Evolutionary conservation across 768 basidiomycete genomes (phyloP).

Genomic region (Termitomyces eurrhizus): DNA sequence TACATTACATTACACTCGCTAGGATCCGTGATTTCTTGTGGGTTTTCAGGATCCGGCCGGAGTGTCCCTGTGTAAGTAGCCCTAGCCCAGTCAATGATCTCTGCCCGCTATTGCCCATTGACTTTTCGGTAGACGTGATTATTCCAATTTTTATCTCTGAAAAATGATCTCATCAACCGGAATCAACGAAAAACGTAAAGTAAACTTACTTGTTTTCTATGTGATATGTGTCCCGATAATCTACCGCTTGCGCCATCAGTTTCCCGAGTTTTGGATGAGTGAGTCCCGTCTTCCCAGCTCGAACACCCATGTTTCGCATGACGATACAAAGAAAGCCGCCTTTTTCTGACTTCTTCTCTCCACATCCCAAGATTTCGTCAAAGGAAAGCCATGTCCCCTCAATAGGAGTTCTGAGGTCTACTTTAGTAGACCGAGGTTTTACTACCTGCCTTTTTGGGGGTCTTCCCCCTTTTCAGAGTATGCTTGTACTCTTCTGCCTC

Average conservation of each 20-base stretch:
- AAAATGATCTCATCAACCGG: not conserved
- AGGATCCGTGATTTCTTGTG: not conserved
- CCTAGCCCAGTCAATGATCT: constrained; percentile 1
- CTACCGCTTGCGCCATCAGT: not conserved
- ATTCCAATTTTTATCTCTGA: not conserved
- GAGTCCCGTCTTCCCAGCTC: not conserved
- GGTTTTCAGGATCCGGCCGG: not conserved
- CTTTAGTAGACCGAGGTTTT: too few relatives aligned
- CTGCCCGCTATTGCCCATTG: constrained; percentile 5
- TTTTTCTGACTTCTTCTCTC: constrained; percentile 3
- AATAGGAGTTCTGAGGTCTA: too few relatives aligned
- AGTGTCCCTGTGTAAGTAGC: not conserved
- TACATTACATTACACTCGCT: not conserved
- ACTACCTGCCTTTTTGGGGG: too few relatives aligned
- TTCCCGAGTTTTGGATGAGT: not conserved
- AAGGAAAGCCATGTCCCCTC: too few relatives aligned
- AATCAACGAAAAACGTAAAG: not conserved
- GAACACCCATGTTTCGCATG: constrained; percentile 6
- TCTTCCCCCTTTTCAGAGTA: too few relatives aligned
- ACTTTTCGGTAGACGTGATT: constrained; percentile 6
- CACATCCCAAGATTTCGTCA: not conserved
- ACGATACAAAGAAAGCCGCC: constrained; percentile 1
- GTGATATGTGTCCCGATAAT: not conserved
- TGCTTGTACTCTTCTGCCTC: too few relatives aligned
- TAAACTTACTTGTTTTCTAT: constrained; percentile 7